Conservation (phyloP, 192 early-diverging fungal genomes). For the Coemansia sp. region DNA sequence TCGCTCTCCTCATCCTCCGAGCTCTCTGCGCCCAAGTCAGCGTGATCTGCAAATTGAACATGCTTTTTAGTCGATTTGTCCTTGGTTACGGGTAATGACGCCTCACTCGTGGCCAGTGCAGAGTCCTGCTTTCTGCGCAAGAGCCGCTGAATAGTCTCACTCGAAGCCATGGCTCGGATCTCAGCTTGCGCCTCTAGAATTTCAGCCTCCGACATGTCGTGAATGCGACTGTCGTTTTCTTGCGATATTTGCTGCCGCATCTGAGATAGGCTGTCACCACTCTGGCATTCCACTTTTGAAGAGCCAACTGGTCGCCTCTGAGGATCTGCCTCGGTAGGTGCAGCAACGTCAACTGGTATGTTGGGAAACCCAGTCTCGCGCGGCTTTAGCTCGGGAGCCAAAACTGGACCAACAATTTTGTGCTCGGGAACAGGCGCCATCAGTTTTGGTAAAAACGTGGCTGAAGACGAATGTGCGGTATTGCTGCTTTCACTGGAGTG, state of each 20-base stretch:
- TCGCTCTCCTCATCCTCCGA: conserved; percentile 5
- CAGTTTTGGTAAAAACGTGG: conserved; percentile 53
- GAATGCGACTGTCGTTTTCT: conserved; percentile 60
- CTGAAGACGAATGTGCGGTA: background rate
- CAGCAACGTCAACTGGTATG: conserved; percentile 23
- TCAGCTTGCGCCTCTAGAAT: conserved; percentile 70
- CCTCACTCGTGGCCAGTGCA: background rate
- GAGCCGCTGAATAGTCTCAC: conserved; percentile 66
- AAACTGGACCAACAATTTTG: conserved; percentile 6
- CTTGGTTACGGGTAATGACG: background rate
- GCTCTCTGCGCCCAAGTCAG: conserved; percentile 13
- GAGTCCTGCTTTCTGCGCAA: conserved; percentile 27
- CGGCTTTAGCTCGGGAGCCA: conserved; percentile 23
- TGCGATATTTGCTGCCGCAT: conserved; percentile 33
- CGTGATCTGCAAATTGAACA: conserved; percentile 30
- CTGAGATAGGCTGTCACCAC: background rate
- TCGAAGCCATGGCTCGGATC: conserved; percentile 64
- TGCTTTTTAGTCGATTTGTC: conserved; percentile 12
- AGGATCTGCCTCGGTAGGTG: background rate
- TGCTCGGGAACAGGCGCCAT: conserved; percentile 52
- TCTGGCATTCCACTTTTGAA: background rate
- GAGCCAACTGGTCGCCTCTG: background rate
- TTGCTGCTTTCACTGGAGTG: background rate
- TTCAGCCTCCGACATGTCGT: conserved; percentile 74
- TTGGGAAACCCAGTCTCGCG: conserved; percentile 34